Evolutionary conservation across 2,329 filamentous ascomycete species (phyloP), one percentile per base, ranked within the genome.

Genomic region (Byssothecium circinans): DNA sequence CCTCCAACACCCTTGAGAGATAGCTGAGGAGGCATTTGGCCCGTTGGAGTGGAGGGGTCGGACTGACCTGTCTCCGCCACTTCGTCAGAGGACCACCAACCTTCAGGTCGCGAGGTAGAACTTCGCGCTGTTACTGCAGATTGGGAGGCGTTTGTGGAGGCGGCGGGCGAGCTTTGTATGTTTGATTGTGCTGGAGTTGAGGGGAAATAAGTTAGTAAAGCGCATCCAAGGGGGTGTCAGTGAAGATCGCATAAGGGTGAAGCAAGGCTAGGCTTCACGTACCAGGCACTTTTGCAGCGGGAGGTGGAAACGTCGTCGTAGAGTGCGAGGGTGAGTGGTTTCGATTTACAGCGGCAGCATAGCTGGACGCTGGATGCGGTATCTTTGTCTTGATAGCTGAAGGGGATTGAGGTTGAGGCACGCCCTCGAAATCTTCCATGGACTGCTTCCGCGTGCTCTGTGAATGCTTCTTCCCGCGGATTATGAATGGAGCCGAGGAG

Each of bases 61-160:
- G 55, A 66, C 7, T 61, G 54, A 3, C 64, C 65, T 1, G 64
- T 68, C 6, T 60, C 66, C 2, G 56, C 68, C 6, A 71, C 64
- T 37, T 72, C 69, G 34, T 72, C 69, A 1, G 60, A 65, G 8
- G 62, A 67, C 69, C 69, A 72, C 69, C 69, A 72, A 10, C 69
- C 68, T 52, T 71, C 69, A 1, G 69, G 69, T 0, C 68, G 56
- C 2, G 58, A 64, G 2, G 61, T 65, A 2, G 66, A 64, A 5
- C 65, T 62, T 30, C 59, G 63, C 1, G 44, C 53, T 1, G 68
- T 70, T 8, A 58, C 49, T 14, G 68, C 63, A 0, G 67, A 69
- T 14, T 70, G 65, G 0, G 67, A 69, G 3, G 54, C 53, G 33
- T 56, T 45, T 2, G 61, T 39, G 1, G 64, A 65, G 8, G 44